Evolutionary conservation across 495 filamentous ascomycete species (phyloP).

Genomic region (Trichoderma erinaceum): DNA sequence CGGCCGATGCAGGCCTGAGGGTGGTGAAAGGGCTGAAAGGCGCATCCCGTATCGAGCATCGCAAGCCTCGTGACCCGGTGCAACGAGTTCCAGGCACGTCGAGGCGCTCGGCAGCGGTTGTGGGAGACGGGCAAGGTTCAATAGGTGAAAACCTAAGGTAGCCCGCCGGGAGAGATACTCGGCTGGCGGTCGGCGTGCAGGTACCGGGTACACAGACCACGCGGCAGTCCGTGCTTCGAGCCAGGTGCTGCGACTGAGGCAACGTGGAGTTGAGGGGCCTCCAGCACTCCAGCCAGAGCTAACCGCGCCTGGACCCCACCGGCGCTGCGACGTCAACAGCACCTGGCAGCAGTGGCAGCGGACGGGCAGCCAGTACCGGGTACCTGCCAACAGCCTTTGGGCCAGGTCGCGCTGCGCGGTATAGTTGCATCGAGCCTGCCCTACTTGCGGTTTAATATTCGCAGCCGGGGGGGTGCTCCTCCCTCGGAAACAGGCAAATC

Average conservation of each 20-base stretch:
- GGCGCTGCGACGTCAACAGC: too few relatives aligned
- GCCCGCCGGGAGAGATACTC: background rate
- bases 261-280: constrained; percentile 2
- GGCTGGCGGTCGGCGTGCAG: too few relatives aligned
- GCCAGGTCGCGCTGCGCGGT: too few relatives aligned
- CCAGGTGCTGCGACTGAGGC: background rate
- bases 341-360: too few relatives aligned
- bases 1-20: background rate
- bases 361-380: too few relatives aligned
- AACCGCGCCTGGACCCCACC: background rate
- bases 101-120: background rate
- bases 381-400: too few relatives aligned
- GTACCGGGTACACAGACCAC: background rate
- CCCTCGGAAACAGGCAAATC: background rate
- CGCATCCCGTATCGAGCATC: background rate
- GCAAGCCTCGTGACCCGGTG: constrained; percentile 1
- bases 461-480: background rate
- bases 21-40: constrained; percentile 3
- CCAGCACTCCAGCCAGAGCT: background rate
- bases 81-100: background rate
- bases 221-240: background rate
- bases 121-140: background rate
- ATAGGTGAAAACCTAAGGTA: background rate
- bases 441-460: background rate
- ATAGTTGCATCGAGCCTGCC: background rate